Conservation (phyloP, 805 yeast genomes). For the Metschnikowia continentalis region DNA sequence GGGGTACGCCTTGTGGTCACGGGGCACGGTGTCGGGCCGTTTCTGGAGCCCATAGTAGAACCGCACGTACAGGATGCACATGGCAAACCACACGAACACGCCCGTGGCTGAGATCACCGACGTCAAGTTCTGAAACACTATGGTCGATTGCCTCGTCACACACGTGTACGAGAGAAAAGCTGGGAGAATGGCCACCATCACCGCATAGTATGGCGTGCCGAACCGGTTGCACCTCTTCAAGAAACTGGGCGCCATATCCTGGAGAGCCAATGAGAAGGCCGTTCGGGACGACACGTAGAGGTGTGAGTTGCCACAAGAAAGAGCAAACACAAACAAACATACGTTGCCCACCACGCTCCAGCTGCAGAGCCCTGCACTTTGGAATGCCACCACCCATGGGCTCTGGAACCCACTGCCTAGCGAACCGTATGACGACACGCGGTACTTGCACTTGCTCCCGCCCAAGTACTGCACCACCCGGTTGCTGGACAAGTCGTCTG, state of each 20-base stretch:
- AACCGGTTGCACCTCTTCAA: constrained; percentile 55
- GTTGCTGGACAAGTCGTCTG: constrained; percentile 20
- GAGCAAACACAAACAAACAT: constrained; percentile 43
- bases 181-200: constrained; percentile 56
- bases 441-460: constrained; percentile 29
- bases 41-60: constrained; percentile 58
- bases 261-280: constrained; percentile 37
- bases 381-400: constrained; percentile 44
- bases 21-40: constrained; percentile 60
- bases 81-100: constrained; percentile 74
- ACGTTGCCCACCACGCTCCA: constrained; percentile 39
- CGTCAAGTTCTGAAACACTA: constrained; percentile 62
- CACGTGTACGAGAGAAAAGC: constrained; percentile 60
- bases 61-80: constrained; percentile 60
- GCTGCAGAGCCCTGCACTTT: constrained; percentile 34
- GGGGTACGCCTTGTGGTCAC: constrained; percentile 64
- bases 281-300: constrained; percentile 42
- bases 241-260: constrained; percentile 57
- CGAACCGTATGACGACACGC: constrained; percentile 27
- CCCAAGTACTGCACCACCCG: constrained; percentile 33
- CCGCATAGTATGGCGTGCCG: constrained; percentile 75
- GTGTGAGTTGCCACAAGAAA: constrained; percentile 44
- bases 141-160: constrained; percentile 52
- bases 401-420: constrained; percentile 40
- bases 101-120: constrained; percentile 72